Conservation (phyloP, 2,329 filamentous ascomycete species). For the Chaetomium strumarium region DNA sequence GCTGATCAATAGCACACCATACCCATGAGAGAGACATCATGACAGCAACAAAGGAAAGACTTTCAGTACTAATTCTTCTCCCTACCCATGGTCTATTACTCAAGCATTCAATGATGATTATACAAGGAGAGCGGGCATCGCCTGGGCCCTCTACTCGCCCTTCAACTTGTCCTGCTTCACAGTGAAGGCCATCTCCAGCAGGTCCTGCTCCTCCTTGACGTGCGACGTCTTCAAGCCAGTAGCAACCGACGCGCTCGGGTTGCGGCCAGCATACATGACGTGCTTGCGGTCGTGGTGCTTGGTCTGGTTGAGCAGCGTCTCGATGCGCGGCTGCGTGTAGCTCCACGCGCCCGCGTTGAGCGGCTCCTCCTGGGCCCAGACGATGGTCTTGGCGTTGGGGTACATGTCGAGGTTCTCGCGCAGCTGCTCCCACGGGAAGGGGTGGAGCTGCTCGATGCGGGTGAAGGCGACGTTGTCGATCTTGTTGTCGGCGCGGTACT, state of each 20-base stretch:
- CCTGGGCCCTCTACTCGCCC: conserved; percentile 46
- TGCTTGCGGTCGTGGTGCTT: conserved; percentile 89
- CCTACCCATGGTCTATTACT: conserved; percentile 9
- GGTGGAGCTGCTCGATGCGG: conserved; percentile 94
- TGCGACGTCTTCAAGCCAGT: conserved; percentile 87
- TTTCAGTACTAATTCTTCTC: not conserved
- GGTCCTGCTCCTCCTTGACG: conserved; percentile 84
- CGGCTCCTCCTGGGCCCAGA: conserved; percentile 97
- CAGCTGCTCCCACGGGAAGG: conserved; percentile 96
- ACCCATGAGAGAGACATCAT: not conserved
- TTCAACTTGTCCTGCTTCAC: conserved; percentile 65
- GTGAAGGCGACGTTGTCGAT: conserved; percentile 91
- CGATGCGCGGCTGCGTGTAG: conserved; percentile 94
- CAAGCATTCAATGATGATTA: conserved; percentile 2
- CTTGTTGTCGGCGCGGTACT: conserved; percentile 81
- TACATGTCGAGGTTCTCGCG: conserved; percentile 96
- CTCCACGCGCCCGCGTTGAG: conserved; percentile 96
- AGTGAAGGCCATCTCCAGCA: conserved; percentile 61
- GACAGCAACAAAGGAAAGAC: conserved; percentile 2
- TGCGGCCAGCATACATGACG: conserved; percentile 93
- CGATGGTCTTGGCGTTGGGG: conserved; percentile 94
- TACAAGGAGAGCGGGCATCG: conserved; percentile 1
- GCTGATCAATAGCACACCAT: not conserved
- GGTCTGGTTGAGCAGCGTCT: conserved; percentile 91
- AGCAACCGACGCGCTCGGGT: conserved; percentile 88